phyloP scores from a whole-genome alignment of 164 flowering plant species.

The Sedum album region DNA sequence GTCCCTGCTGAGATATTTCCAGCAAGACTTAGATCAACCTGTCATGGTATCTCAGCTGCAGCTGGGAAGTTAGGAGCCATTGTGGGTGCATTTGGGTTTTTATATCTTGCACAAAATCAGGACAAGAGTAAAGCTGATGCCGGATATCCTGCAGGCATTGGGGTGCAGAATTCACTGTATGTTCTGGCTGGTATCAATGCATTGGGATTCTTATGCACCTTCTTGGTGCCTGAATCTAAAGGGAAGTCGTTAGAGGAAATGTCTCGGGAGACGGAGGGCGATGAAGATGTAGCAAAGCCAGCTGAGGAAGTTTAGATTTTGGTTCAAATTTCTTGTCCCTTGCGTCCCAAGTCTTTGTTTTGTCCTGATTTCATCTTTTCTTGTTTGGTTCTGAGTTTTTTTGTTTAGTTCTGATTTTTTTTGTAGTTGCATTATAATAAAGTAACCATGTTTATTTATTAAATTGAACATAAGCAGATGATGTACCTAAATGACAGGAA shows the following conservation, averaged over 20 bases:
- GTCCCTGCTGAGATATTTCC: slow-evolving; percentile 8
- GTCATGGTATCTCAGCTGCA: slow-evolving; percentile 8
- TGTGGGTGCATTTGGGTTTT: slow-evolving; percentile 8
- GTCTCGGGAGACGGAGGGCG: slow-evolving; percentile 4
- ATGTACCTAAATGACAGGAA: too few relatives aligned
- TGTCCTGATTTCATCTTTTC: too few relatives aligned
- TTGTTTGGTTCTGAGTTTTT: too few relatives aligned
- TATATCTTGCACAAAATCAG: slow-evolving; percentile 2
- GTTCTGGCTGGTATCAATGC: background rate
- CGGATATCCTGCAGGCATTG: slow-evolving; percentile 9
- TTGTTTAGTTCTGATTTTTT: too few relatives aligned
- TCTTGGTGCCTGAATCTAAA: slow-evolving; percentile 6
- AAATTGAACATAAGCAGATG: too few relatives aligned
- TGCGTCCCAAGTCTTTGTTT: background rate
- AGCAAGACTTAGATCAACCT: slow-evolving; percentile 1
- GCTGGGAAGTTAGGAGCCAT: slow-evolving; percentile 4
- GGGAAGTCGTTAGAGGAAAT: slow-evolving; percentile 5
- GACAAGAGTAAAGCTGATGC: slow-evolving; percentile 6
- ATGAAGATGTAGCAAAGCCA: background rate
- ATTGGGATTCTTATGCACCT: background rate
- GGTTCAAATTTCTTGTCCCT: background rate
- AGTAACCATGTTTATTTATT: too few relatives aligned
- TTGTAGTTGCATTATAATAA: too few relatives aligned
- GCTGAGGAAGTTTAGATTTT: background rate
- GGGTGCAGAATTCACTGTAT: background rate